phyloP scores from a whole-genome alignment of 2,329 filamentous ascomycete genomes.

The Diaporthe capsici region DNA sequence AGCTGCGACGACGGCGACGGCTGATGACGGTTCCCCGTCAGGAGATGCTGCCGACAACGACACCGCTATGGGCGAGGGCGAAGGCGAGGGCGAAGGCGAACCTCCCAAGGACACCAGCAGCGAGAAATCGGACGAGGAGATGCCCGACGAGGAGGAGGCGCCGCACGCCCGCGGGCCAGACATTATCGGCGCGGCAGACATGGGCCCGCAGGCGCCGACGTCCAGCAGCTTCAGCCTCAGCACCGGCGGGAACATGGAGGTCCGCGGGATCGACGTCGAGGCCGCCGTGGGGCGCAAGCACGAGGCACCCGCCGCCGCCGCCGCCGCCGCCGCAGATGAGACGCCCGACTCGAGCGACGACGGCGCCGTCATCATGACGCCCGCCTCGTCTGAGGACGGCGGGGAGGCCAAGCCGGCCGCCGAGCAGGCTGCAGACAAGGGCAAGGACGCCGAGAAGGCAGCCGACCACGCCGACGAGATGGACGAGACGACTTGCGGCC shows the following conservation, averaged over 20 bases:
- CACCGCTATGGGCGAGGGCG: constrained; percentile 42
- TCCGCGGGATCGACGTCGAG: constrained; percentile 71
- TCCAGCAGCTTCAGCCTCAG: constrained; percentile 57
- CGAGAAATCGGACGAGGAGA: constrained; percentile 54
- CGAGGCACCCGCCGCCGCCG: constrained; percentile 45
- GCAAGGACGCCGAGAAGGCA: background rate
- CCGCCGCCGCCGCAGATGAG: constrained; percentile 39
- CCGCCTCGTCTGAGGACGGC: constrained; percentile 47
- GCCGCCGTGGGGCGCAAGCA: constrained; percentile 71
- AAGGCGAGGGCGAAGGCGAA: constrained; percentile 45
- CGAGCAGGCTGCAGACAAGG: background rate
- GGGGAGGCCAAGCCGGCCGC: constrained; percentile 39
- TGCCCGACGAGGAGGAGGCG: constrained; percentile 71
- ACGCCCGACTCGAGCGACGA: constrained; percentile 41
- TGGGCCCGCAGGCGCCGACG: constrained; percentile 76
- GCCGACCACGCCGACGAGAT: background rate
- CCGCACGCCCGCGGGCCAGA: constrained; percentile 89
- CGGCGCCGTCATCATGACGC: constrained; percentile 41
- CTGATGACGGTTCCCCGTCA: constrained; percentile 39
- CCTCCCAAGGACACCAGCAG: constrained; percentile 44
- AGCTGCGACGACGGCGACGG: constrained; percentile 27
- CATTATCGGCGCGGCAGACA: constrained; percentile 87
- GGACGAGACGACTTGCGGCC: constrained; percentile 18
- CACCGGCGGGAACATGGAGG: constrained; percentile 56
- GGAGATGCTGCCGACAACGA: constrained; percentile 42